Evolutionary conservation across 345 rosid genomes (phyloP), one percentile per base, ranked within the genome.

Genomic region (Populus pruinosa): DNA sequence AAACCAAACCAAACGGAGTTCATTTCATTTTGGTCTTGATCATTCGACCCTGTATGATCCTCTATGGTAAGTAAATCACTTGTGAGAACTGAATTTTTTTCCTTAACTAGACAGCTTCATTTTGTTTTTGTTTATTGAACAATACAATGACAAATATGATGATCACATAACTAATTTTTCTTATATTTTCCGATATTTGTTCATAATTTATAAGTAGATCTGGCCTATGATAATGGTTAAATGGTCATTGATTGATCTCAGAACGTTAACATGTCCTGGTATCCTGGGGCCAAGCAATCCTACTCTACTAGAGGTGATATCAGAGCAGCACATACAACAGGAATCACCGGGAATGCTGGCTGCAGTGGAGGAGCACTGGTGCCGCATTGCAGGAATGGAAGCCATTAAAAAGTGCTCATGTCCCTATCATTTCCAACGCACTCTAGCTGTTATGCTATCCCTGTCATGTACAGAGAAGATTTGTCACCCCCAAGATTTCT

Each of bases 101-200:
- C 41, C 71, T 69, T 69, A 50, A 75, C 63, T 56, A 67, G 65
- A 68, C 25, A 67, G 73, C 3, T 69, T 21, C 47, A 35, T 36
- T 38, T 35, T 33, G 21, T 36, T 36, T 21, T 29, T 25, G 33
- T 25, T 64, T 64, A 16, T 64, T 64, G 62, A 55, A 55, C 62
- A n/a, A 18, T 20, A 50, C 59, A 6, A 56, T 11, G 27, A 56
- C 63, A 56, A 56, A 56, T 21, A 56, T n/a, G 25, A 55, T 55
- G 25, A 5, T 13, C 31, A 29, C 38, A n/a, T 62, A 27, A 14
- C 38, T 31, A 29, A 38, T 64, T 64, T 64, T 31, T 64, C 68
- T 29, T 5, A 36, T 13, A 36, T 4, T 59, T 10, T 56, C 27
- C 63, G 10, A n/a, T n/a, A 23, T 8, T 27, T 56, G 27, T 23